Percentiles rank a stretch among this genome's conserved stretches.
Evolutionary conservation across 2,329 filamentous ascomycete species (phyloP).

Genomic region (Penicillium rolfsii): DNA sequence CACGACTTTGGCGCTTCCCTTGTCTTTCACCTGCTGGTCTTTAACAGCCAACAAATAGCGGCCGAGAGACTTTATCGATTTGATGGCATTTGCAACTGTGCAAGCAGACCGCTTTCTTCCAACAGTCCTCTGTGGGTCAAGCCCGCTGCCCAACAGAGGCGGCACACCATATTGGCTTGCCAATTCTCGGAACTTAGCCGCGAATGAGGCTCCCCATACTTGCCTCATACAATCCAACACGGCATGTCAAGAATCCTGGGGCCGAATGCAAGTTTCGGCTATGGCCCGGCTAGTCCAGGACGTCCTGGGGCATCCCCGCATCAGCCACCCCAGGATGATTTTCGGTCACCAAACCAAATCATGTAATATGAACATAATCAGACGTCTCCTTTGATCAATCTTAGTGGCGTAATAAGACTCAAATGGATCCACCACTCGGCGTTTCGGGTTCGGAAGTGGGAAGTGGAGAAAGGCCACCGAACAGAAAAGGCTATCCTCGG

Average conservation of each 20-base stretch:
- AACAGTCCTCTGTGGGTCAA: not conserved
- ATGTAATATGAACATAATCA: not conserved
- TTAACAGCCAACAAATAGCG: not conserved
- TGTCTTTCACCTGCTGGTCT: not conserved
- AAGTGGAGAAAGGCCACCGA: not conserved
- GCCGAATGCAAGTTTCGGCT: not conserved
- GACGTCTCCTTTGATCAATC: not conserved
- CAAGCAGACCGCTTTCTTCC: not conserved
- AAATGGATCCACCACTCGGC: not conserved
- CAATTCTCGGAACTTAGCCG: not conserved
- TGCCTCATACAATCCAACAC: too few species aligned
- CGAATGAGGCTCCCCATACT: not conserved
- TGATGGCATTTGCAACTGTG: not conserved
- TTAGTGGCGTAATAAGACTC: conserved; percentile 4
- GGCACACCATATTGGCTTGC: not conserved
- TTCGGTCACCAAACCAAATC: not conserved
- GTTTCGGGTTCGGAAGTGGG: conserved; percentile 1
- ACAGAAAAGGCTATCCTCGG: conserved; percentile 4
- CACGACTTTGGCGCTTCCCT: not conserved
- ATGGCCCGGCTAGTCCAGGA: not conserved
- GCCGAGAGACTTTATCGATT: too few species aligned
- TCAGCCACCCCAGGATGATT: not conserved
- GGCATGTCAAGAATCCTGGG: not conserved
- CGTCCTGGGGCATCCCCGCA: not conserved
- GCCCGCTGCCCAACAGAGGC: not conserved